A percentile compares a stretch with the other conserved stretches of the same genome.
phyloP scores from a whole-genome alignment of 495 filamentous ascomycete species.

The Neurospora tetrasperma region DNA sequence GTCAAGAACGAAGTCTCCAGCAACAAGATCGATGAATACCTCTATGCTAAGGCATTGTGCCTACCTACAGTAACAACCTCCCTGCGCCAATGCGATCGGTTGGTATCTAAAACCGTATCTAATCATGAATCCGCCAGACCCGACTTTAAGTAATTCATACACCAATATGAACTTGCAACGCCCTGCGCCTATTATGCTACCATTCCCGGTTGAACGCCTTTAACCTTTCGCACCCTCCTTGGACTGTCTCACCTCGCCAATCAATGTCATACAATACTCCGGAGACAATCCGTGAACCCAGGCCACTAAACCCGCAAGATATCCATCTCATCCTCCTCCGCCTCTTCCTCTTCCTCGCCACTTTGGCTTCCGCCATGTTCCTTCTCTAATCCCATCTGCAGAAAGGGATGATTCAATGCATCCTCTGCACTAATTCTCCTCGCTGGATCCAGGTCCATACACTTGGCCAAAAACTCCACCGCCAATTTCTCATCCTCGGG shows the following conservation, averaged over 20 bases:
- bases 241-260: no score
- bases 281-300: neutral
- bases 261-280: neutral
- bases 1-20: neutral
- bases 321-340: constrained; percentile 39
- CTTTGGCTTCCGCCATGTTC: neutral
- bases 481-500: constrained; percentile 52
- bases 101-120: neutral
- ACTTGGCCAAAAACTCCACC: constrained; percentile 53
- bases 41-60: neutral
- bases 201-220: neutral
- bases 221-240: neutral
- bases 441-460: constrained; percentile 61
- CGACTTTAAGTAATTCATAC: no score
- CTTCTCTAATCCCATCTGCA: constrained; percentile 29
- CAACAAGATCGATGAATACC: neutral
- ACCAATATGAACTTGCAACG: neutral
- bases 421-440: constrained; percentile 63
- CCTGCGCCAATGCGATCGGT: neutral
- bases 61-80: neutral
- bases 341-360: constrained; percentile 10
- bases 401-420: constrained; percentile 67
- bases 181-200: neutral
- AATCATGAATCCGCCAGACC: neutral
- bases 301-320: constrained; percentile 25